Percentiles rank a stretch among this genome's conserved stretches.
phyloP scores from a whole-genome alignment of 2,329 filamentous ascomycete genomes.

The Hypoxylon sp. region DNA sequence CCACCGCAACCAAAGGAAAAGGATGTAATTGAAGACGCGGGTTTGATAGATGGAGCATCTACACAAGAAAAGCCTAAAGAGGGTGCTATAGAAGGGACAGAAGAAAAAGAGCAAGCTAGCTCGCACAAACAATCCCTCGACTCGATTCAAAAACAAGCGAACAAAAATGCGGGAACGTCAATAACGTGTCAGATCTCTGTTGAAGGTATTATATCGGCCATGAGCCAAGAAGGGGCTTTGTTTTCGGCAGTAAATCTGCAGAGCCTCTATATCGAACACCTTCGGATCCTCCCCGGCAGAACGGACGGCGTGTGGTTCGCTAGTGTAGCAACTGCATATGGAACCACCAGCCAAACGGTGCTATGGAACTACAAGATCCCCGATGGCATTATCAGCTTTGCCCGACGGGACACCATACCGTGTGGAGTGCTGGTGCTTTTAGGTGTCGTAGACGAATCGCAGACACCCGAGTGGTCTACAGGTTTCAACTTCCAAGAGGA shows the following conservation, averaged over 20 bases:
- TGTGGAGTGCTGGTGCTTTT: constrained; percentile 68
- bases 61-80: constrained; percentile 16
- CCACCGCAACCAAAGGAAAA: constrained; percentile 10
- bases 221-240: constrained; percentile 48
- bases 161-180: constrained; percentile 40
- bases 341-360: constrained; percentile 62
- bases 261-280: constrained; percentile 57
- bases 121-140: constrained; percentile 47
- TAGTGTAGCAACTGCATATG: constrained; percentile 63
- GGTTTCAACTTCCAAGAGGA: constrained; percentile 50
- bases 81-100: constrained; percentile 8
- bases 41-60: constrained; percentile 17
- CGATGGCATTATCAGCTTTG: constrained; percentile 58
- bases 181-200: constrained; percentile 60
- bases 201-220: constrained; percentile 57
- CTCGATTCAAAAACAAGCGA: constrained; percentile 47
- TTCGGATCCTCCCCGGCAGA: constrained; percentile 49
- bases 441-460: constrained; percentile 56
- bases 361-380: constrained; percentile 70
- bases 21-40: constrained; percentile 7
- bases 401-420: constrained; percentile 62
- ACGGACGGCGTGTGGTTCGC: constrained; percentile 65
- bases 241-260: constrained; percentile 45
- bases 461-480: constrained; percentile 65
- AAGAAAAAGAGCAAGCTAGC: constrained; percentile 19